Evolutionary conservation across 441 rosid species (phyloP).

Genomic region (Euphorbia celastroides): DNA sequence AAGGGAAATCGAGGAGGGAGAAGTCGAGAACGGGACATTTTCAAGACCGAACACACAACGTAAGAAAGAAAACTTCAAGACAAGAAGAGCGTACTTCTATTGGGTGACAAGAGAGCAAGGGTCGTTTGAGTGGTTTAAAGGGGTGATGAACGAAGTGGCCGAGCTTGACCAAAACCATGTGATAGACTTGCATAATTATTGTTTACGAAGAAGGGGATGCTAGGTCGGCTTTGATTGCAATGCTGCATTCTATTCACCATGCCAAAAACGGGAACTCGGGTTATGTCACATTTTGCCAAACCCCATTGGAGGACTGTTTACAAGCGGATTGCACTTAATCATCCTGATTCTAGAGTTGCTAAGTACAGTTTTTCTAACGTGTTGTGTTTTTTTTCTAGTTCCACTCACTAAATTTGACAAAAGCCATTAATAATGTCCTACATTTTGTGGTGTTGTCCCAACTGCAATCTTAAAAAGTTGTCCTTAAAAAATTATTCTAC

Average conservation of each 20-base stretch:
- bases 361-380: conserved; percentile 16
- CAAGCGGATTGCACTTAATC: conserved; percentile 61
- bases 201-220: conserved; percentile 98
- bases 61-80: conserved; percentile 50
- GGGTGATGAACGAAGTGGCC: conserved; percentile 85
- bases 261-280: conserved; percentile 97
- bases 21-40: conserved; percentile 9
- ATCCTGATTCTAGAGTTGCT: conserved; percentile 66
- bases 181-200: conserved; percentile 84
- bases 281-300: conserved; percentile 89
- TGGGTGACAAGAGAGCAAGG: conserved; percentile 98
- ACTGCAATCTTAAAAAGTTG: no score
- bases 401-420: no score
- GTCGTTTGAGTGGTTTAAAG: conserved; percentile 96
- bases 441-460: no score
- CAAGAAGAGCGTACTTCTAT: conserved; percentile 81
- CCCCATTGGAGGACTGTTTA: conserved; percentile 91
- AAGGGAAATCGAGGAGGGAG: conserved; percentile 38
- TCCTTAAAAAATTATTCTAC: no score
- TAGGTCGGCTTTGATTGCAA: conserved; percentile 78
- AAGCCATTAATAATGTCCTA: no score
- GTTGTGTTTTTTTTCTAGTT: no score
- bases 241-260: conserved; percentile 83
- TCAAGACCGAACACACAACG: conserved; percentile 23
- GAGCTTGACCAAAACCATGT: conserved; percentile 69